Base-by-base conservation (phyloP, 176 grass and related monocot genomes). In the Eleusine indica region DNA sequence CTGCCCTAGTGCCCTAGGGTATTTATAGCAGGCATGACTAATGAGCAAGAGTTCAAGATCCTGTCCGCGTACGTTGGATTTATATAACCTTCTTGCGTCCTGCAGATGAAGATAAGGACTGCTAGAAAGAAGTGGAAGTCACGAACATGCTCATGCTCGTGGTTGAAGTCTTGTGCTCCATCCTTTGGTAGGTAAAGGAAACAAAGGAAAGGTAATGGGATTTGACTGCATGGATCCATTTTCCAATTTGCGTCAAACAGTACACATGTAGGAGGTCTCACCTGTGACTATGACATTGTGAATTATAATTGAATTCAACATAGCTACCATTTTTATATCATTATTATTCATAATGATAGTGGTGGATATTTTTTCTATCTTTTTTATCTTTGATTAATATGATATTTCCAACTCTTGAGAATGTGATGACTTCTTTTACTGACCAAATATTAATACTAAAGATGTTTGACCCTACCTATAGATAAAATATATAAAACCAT, bases 101-200 rank as follows among this genome's bases (percentile, higher is more conserved):
- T 47, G 7, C 58, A 47, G 9, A 0, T 18, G 17, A 35, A n/a
- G 77, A 54, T n/a, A 67, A 67, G 4, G 29, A 75, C 60, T 25
- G 25, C 25, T 19, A 47, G 76, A 47, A 67, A 17, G 25, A 35
- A 18, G 18, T 40, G 64, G 9, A n/a, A 14, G 78, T 80, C 78
- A 16, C 5, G 2, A 28, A 80, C 78, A 69, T 69, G 64, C 19
- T 80, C 65, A 80, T 54, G 78, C 30, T 38, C 10, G 2, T 2
- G 22, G 30, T 68, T 80, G 78, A 80, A 80, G 32, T 69, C 78
- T 68, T 80, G 64, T n/a, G 78, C 78, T 53, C 46, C 78, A 68
- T 80, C 77, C 44, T 80, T 68, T 16, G 28, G 43, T 51, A 9
- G 43, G 62, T 68, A 64, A 49, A 49, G 42, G 66, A 79, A 66